phyloP scores from a whole-genome alignment of 106 monocot species.

The Allium cepa region DNA sequence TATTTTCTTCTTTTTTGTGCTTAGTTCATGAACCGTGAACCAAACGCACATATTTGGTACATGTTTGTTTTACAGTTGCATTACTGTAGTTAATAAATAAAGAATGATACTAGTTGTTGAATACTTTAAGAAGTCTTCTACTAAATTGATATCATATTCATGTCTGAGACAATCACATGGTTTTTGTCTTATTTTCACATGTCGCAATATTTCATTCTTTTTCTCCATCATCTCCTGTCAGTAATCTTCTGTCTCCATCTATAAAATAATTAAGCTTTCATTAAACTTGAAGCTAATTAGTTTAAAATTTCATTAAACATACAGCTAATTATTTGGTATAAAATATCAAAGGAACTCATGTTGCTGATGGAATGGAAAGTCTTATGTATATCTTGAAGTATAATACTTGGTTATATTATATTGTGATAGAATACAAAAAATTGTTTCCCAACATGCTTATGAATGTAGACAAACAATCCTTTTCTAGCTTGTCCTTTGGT shows the following conservation, averaged over 20 bases:
- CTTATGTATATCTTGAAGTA: slow-evolving; percentile 11
- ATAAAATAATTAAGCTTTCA: no score
- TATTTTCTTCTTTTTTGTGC: background rate
- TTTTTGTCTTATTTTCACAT: slow-evolving; percentile 36
- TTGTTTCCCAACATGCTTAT: slow-evolving; percentile 29
- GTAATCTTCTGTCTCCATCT: background rate
- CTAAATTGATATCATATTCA: background rate
- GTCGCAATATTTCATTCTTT: slow-evolving; percentile 21
- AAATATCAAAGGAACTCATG: slow-evolving; percentile 14
- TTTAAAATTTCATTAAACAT: slow-evolving; percentile 14
- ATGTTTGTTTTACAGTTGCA: background rate
- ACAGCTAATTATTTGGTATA: background rate
- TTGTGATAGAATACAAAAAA: slow-evolving; percentile 6
- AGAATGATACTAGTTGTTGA: background rate
- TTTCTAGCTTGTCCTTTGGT: background rate
- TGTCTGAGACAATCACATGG: slow-evolving; percentile 38
- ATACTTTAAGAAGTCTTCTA: slow-evolving; percentile 3
- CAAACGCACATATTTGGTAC: background rate
- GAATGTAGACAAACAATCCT: slow-evolving; percentile 19
- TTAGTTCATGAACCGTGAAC: background rate
- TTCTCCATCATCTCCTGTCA: slow-evolving; percentile 14
- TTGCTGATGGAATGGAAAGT: slow-evolving; percentile 23
- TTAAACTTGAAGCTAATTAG: slow-evolving; percentile 11
- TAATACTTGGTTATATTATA: background rate
- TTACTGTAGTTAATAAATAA: background rate